Evolutionary conservation across 768 basidiomycete genomes (phyloP).

Genomic region (Rhizopogon vulgaris): DNA sequence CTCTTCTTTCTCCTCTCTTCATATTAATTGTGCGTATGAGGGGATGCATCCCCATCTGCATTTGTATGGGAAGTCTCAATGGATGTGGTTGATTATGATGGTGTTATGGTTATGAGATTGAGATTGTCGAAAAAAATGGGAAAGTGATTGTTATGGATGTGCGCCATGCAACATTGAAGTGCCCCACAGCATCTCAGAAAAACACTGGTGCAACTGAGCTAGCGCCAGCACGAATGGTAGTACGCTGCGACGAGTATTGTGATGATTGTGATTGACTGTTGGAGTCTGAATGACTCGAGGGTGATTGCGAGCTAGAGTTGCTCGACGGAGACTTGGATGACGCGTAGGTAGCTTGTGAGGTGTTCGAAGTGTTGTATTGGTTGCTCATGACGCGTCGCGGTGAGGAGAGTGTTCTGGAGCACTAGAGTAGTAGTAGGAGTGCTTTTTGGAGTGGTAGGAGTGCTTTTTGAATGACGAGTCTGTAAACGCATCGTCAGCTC

Average conservation of each 20-base stretch:
- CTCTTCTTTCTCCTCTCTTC: background rate
- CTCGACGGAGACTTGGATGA: conserved; percentile 17
- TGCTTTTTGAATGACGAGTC: background rate
- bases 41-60: background rate
- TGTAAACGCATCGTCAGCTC: background rate
- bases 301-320: conserved; percentile 13
- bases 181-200: conserved; percentile 35
- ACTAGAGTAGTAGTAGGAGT: background rate
- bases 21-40: background rate
- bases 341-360: conserved; percentile 8
- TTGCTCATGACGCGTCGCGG: conserved; percentile 16
- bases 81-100: background rate
- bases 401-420: background rate
- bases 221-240: conserved; percentile 45
- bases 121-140: background rate
- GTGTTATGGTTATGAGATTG: background rate
- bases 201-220: conserved; percentile 49
- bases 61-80: background rate
- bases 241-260: conserved; percentile 18
- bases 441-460: background rate
- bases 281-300: conserved; percentile 12
- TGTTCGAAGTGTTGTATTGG: conserved; percentile 18
- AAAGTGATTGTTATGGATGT: background rate
- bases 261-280: conserved; percentile 17
- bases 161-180: background rate